Evolutionary conservation across 106 monocot species (phyloP).

Genomic region (Dendrobium chrysotoxum): DNA sequence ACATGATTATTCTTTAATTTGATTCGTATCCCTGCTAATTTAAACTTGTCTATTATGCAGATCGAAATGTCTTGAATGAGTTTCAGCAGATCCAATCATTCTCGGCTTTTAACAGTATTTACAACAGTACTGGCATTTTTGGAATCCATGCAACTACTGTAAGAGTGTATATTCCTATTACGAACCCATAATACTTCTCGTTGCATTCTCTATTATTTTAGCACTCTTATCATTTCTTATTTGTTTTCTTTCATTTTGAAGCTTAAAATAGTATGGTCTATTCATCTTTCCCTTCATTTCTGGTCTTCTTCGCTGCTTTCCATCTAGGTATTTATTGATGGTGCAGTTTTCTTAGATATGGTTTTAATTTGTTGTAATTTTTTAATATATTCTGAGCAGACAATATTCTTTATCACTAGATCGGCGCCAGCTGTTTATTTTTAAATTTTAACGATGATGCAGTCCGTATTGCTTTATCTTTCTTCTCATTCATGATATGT

Average conservation of each 20-base stretch:
- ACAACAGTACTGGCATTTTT: slow-evolving; percentile 84
- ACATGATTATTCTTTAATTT: neutral
- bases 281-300: neutral
- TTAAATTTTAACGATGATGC: neutral
- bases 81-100: slow-evolving; percentile 70
- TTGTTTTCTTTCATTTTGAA: slow-evolving; percentile 2
- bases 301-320: neutral
- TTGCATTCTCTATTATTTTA: neutral
- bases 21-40: neutral
- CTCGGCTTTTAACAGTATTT: slow-evolving; percentile 79
- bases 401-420: neutral
- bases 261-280: neutral
- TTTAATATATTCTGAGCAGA: neutral
- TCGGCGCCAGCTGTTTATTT: neutral
- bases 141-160: slow-evolving; percentile 80
- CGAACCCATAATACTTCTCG: neutral
- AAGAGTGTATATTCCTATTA: slow-evolving; percentile 15
- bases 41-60: slow-evolving; percentile 22
- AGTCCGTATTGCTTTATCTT: neutral
- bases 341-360: neutral
- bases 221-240: neutral
- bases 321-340: neutral
- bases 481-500: neutral
- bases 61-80: slow-evolving; percentile 62
- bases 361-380: neutral